A percentile compares a stretch with the other conserved stretches of the same genome.
Evolutionary conservation across 345 rosid genomes (phyloP).

Genomic region (Crucihimalaya himalaica): DNA sequence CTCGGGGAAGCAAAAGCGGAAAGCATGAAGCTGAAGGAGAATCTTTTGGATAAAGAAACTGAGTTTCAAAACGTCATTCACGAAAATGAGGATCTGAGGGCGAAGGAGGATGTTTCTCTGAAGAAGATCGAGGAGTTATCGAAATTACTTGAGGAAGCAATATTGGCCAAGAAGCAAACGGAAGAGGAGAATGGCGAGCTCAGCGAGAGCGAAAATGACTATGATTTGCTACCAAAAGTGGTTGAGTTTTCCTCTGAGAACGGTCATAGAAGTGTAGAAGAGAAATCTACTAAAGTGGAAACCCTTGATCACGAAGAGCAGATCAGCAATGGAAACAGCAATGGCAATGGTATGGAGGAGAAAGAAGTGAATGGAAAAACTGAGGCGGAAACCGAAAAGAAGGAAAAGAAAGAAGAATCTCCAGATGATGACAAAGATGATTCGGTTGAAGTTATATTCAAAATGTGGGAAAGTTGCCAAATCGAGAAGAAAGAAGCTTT

Average conservation of each 20-base stretch:
- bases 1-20: constrained; percentile 69
- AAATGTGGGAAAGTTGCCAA: constrained; percentile 99
- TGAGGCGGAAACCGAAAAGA: constrained; percentile 44
- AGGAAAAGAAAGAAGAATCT: constrained; percentile 47
- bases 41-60: constrained; percentile 79
- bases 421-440: constrained; percentile 54
- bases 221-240: constrained; percentile 91
- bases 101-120: constrained; percentile 57
- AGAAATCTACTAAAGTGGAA: constrained; percentile 52
- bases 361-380: constrained; percentile 55
- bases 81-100: constrained; percentile 74
- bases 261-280: constrained; percentile 77
- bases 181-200: constrained; percentile 82
- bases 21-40: constrained; percentile 76
- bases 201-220: constrained; percentile 86
- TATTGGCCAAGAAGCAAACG: constrained; percentile 45
- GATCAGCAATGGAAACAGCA: constrained; percentile 21
- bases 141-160: constrained; percentile 80
- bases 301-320: constrained; percentile 45
- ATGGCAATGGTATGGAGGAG: constrained; percentile 41
- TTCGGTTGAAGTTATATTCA: constrained; percentile 72
- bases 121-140: constrained; percentile 80
- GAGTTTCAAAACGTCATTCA: constrained; percentile 65
- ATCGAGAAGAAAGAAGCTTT: constrained; percentile 94
- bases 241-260: constrained; percentile 94